Conservation (phyloP, 2,329 filamentous ascomycete species). For the Cladosporium sp. region DNA sequence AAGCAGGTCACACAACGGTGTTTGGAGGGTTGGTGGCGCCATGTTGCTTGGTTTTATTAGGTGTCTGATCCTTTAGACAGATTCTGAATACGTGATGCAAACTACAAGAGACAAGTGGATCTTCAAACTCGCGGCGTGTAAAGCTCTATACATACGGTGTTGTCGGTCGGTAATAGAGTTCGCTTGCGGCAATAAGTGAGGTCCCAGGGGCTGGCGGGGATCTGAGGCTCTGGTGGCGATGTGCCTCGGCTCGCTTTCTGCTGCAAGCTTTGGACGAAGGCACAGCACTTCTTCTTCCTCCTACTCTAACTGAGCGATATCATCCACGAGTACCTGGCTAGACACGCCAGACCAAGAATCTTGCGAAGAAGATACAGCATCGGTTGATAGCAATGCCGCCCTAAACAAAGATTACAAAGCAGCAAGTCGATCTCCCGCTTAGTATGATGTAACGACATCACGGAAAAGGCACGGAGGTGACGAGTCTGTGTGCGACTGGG, state of each 20-base stretch:
- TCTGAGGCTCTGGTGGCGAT: neutral
- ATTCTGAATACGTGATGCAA: neutral
- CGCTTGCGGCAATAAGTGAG: conserved; percentile 12
- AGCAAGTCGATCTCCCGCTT: neutral
- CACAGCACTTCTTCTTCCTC: neutral
- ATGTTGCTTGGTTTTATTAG: conserved; percentile 22
- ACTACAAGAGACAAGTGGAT: neutral
- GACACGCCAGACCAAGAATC: neutral
- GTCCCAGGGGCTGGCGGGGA: neutral
- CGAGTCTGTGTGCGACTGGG: neutral
- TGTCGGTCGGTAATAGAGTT: neutral
- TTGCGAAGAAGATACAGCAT: neutral
- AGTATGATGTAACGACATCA: conserved; percentile 4
- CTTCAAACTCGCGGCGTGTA: neutral
- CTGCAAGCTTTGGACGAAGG: neutral
- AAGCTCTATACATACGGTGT: neutral
- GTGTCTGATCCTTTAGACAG: neutral
- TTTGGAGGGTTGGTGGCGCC: conserved; percentile 59
- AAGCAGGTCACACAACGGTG: conserved; percentile 75
- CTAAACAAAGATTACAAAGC: neutral
- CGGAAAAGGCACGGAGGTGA: neutral
- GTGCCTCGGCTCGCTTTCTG: conserved; percentile 6
- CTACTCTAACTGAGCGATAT: neutral
- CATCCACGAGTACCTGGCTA: neutral
- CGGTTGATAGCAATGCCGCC: neutral